Evolutionary conservation across 2,329 filamentous ascomycete species (phyloP), one percentile per base, ranked within the genome.

Genomic region (Nigrospora sphaerica): DNA sequence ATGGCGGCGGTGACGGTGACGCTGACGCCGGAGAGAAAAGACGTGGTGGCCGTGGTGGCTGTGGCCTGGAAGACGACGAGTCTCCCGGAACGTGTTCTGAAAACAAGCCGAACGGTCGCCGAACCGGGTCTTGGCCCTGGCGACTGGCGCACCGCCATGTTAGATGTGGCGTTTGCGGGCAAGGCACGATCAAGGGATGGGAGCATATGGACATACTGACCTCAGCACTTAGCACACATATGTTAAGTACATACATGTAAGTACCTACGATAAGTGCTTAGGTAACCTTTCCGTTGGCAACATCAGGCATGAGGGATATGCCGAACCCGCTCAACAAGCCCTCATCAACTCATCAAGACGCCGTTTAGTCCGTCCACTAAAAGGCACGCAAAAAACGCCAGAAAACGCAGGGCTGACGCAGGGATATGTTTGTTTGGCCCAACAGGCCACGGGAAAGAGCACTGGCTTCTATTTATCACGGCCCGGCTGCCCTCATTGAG

Each of bases 21-120:
- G 5, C 78, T 72, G 5, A 74, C 69, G 12, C 82, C 83, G 9
- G 70, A 69, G 28, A 83, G 66, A 53, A 86, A 81, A 5, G 75
- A 74, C 11, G 72, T 74, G 56, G 82, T 80, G 4, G 77, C 81
- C 39, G 85, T 81, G 2, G 81, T 81, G 67, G 85, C 78, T 2
- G 83, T 86, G 11, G 81, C 78, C 35, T 81, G 82, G 16, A 82
- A 59, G 14, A 86, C 78, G 55, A 86, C 86, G 3, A 82, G 64
- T 70, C 66, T 86, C 83, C 55, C 85, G 78, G 2, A 78, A 46
- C 0, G 80, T 83, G 37, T 71, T 81, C 37, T 63, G 73, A 69
- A 87, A 86, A 63, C 78, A 83, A 54, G 63, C 70, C 31, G 80
- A 80, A 10, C 80, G 69, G 7, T 23, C 19, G 19, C 19, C 19